Conservation (phyloP, 305 asterid genomes). For the Solanum aculeatissimum region DNA sequence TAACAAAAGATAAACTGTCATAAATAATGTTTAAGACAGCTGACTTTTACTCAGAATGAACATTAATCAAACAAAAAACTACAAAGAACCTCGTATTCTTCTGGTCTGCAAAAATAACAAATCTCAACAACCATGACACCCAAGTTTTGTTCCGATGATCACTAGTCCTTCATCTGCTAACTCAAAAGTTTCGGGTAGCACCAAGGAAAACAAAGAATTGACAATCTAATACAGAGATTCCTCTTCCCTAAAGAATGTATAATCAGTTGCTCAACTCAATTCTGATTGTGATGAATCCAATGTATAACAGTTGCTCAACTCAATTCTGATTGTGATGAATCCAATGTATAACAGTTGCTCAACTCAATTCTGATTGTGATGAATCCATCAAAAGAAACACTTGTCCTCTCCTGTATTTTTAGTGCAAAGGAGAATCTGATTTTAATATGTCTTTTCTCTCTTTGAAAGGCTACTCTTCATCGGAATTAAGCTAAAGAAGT, state of each 20-base stretch:
- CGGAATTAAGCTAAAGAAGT: not conserved
- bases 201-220: not conserved
- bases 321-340: not conserved
- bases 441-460: not conserved
- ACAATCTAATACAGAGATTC: not conserved
- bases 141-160: not conserved
- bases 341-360: not conserved
- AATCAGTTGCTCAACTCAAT: not conserved
- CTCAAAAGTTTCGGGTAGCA: not conserved
- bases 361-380: not conserved
- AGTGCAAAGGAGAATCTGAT: not conserved
- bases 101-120: not conserved
- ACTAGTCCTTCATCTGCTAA: not conserved
- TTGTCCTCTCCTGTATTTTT: not conserved
- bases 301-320: not conserved
- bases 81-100: not conserved
- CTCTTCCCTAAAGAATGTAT: not conserved
- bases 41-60: not conserved
- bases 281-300: not conserved
- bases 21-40: not conserved
- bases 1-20: not conserved
- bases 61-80: not conserved
- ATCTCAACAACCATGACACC: not conserved
- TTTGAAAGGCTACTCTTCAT: not conserved
- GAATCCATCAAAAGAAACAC: not conserved